Base-by-base conservation (phyloP, 805 yeast species). In the Phaffomyces antillensis region DNA sequence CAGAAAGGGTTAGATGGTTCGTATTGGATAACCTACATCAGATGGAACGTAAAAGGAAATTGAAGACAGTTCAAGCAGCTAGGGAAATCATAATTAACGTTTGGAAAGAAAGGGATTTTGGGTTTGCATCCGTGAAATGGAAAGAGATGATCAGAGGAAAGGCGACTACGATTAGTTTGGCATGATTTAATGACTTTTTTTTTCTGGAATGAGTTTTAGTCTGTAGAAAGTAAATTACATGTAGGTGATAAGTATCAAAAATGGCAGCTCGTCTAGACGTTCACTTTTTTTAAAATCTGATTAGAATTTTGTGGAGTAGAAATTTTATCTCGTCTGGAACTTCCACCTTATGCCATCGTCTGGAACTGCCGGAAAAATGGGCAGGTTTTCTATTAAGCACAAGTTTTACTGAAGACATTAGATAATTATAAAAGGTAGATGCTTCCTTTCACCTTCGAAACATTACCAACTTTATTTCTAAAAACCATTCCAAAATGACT, bases 71-170 rank as follows among this genome's bases (percentile, higher is more conserved):
- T 0, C 58, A 58, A 46, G 60, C 63, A 9, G 72, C 73, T 1
- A 52, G 63, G 36, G 52, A 52, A 38, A 64, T 67, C 10, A 62
- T 69, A 4, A 50, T 63, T 26, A 54, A 54, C 33, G 66, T 68
- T 6, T 70, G 75, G 75, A 69, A 64, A 44, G 70, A 68, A 46
- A 56, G 58, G 36, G 75, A 69, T 45, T 46, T 68, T 15, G 62
- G 64, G 3, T 43, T 48, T 1, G 41, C 49, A 16, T 33, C 55
- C 2, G 41, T 55, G 18, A 51, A 63, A 34, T 70, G 74, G 74
- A 61, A 59, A 31, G 69, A 67, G 15, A 63, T 68, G 61, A 58
- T 67, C 5, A 56, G 49, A 26, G 67, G 65, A 2, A 65, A 60
- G 42, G 62, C 66, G 6, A 59, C 60, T 5, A 62, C 71, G 1